These are phyloP conservation scores for Erodium maritimum DNA, from an alignment of 345 rosid species.

Conservation along the genomic window DNA sequence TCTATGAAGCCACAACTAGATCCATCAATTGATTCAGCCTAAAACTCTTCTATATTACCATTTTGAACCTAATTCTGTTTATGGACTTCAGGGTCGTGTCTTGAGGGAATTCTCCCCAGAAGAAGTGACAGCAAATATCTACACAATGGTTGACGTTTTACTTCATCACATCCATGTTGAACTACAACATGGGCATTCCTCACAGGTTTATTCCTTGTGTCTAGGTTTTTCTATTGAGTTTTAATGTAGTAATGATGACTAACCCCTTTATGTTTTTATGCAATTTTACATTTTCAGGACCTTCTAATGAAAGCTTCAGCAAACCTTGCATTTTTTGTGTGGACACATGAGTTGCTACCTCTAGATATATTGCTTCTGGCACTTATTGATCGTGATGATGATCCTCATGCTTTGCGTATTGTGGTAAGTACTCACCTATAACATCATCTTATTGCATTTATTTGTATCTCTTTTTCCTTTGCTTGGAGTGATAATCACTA, in stretches of 20 bases:
- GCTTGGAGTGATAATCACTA: no score
- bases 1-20: no score
- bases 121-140: conserved; percentile 90
- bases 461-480: neutral
- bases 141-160: conserved; percentile 88
- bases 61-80: conserved; percentile 9
- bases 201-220: conserved; percentile 41
- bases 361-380: conserved; percentile 87
- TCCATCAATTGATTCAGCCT: no score
- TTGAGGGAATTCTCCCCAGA: conserved; percentile 90
- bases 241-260: no score
- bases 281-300: conserved; percentile 34
- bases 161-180: conserved; percentile 76
- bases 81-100: conserved; percentile 53
- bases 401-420: conserved; percentile 80
- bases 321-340: conserved; percentile 70
- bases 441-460: conserved; percentile 3
- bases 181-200: conserved; percentile 58
- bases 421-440: conserved; percentile 44
- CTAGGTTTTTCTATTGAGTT: conserved; percentile 4
- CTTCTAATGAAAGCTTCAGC: conserved; percentile 51
- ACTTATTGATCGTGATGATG: conserved; percentile 90
- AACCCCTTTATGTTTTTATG: conserved; percentile 10
- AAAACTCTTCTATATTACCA: conserved; percentile 1
- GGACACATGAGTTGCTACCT: conserved; percentile 92